phyloP scores from a whole-genome alignment of 202 grass and related monocot genomes.

The Tripidium arundinaceum region DNA sequence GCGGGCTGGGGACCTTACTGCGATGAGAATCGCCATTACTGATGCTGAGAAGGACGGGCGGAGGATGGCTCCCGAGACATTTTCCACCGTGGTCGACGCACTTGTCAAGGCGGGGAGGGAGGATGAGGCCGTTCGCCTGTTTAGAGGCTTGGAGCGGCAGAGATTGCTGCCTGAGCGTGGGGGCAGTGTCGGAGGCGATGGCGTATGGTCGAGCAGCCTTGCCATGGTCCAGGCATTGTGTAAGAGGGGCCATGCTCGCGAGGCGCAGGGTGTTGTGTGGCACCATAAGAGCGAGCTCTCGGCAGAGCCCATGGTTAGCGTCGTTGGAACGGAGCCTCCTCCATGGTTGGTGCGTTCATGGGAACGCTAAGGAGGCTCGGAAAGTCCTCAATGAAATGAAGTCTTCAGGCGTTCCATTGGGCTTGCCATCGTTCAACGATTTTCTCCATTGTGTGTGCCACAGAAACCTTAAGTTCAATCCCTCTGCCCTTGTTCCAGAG shows the following conservation, averaged over 20 bases:
- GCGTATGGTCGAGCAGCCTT: conserved; percentile 40
- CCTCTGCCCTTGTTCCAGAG: conserved; percentile 59
- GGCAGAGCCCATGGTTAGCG: conserved; percentile 24
- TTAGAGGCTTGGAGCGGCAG: conserved; percentile 45
- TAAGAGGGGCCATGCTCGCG: conserved; percentile 48
- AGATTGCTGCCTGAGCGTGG: conserved; percentile 26
- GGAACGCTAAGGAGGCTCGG: conserved; percentile 55
- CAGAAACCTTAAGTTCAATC: conserved; percentile 64
- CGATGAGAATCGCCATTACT: too few relatives aligned
- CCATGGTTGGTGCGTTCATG: conserved; percentile 61
- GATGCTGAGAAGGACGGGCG: too few relatives aligned
- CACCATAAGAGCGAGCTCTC: conserved; percentile 55
- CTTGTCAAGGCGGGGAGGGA: conserved; percentile 51
- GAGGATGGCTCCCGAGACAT: too few relatives aligned
- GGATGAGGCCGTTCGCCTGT: conserved; percentile 49
- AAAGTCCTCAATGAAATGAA: conserved; percentile 53
- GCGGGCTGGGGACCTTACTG: too few relatives aligned
- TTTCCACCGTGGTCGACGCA: conserved; percentile 39
- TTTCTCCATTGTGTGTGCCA: conserved; percentile 55
- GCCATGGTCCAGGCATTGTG: conserved; percentile 55
- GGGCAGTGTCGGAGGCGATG: neutral
- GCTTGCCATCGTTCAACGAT: conserved; percentile 50
- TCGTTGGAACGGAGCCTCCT: conserved; percentile 50
- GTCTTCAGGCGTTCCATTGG: conserved; percentile 25
- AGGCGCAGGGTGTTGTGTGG: conserved; percentile 49